Base-by-base conservation (phyloP, 2,329 filamentous ascomycete genomes). In the Claviceps lovelessii region DNA sequence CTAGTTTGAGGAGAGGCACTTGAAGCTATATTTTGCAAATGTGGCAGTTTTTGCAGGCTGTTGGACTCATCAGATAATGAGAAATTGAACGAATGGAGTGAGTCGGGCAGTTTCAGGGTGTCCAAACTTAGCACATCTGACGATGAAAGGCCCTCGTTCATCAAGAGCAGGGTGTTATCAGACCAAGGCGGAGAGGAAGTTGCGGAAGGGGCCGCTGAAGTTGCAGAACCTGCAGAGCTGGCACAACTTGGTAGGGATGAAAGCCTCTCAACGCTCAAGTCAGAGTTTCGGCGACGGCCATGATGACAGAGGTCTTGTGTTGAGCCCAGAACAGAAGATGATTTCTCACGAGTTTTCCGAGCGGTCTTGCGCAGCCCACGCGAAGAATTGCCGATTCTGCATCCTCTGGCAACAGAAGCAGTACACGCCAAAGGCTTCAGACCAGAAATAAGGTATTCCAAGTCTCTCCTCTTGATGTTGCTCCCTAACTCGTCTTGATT, bases 381-480 rank as follows among this genome's bases (percentile, higher is more conserved):
- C 13, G 23, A 28, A 28, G 39, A 19, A 39, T 41, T 45, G 41
- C 35, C 42, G 28, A 51, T 51, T 5, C 28, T 49, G 41, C 49
- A 51, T 47, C 42, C 39, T 37, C 48, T 39, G 33, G 33, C 19
- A 15, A 29, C 31, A 17, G 49, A 51, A 31, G 39, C 35, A 19
- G 41, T 33, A 39, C 49, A 54, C 7, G 23, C 53, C 39, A 54
- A 35, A 46, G 53, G 49, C 29, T 54, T 54, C 48, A 47, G 51
- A n/a, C 33, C 33, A 47, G 49, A 51, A 47, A 46, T 13, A 23
- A 46, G 23, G 17, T 23, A 15, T 15, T 37, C 42, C 31, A 33
- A 11, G 39, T 47, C 41, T 15, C 19, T 54, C 6, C 19, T 23
- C 41, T 47, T 47, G 41, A 45, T 13, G 33, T 37, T 8, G 10